Evolutionary conservation across 139 green algal genomes (phyloP).

Genomic region (Astrephomene gubernaculifera): DNA sequence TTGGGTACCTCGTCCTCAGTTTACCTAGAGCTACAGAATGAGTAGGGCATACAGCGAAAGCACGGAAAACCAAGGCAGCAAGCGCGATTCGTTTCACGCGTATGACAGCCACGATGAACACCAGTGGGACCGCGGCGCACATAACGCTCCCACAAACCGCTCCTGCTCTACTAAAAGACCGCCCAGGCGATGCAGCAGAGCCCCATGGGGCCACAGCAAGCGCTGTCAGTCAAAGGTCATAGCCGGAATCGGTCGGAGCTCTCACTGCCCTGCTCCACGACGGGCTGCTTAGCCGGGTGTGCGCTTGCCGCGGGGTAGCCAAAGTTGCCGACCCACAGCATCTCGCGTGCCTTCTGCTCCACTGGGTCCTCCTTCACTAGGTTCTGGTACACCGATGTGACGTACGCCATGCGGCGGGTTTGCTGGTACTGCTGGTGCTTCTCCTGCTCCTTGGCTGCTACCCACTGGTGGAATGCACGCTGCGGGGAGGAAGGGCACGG

Average conservation of each 20-base stretch:
- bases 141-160: too few relatives aligned
- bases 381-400: slow-evolving; percentile 6
- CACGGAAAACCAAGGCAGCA: too few relatives aligned
- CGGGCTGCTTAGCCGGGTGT: not conserved
- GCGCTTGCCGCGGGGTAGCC: not conserved
- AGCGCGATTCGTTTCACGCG: too few relatives aligned
- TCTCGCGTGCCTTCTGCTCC: slow-evolving; percentile 19
- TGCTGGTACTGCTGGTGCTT: slow-evolving; percentile 18
- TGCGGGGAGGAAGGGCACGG: not conserved
- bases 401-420: slow-evolving; percentile 1
- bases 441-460: slow-evolving; percentile 30
- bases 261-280: not conserved
- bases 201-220: too few relatives aligned
- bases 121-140: too few relatives aligned
- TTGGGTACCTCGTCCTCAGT: too few relatives aligned
- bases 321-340: slow-evolving; percentile 39
- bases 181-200: too few relatives aligned
- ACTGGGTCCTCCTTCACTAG: slow-evolving; percentile 24
- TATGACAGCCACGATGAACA: too few relatives aligned
- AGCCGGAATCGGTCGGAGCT: slow-evolving; percentile 5
- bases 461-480: slow-evolving; percentile 36
- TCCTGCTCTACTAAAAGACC: too few relatives aligned
- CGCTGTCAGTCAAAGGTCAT: too few relatives aligned
- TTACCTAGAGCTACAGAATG: too few relatives aligned
- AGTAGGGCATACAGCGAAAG: too few relatives aligned